Evolutionary conservation across 306 rosid genomes (phyloP).

Genomic region (Myrica gale): DNA sequence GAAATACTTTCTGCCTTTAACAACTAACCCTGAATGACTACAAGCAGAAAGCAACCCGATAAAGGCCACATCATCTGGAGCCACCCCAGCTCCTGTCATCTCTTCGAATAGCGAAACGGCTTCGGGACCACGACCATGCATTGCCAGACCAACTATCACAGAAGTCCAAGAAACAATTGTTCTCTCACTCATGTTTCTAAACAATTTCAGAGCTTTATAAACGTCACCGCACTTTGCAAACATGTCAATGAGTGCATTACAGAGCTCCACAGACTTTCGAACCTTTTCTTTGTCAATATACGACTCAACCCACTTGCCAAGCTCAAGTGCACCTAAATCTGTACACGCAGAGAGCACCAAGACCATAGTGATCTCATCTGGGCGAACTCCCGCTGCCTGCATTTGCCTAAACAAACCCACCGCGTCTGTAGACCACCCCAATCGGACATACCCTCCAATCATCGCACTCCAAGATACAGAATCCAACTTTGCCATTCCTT

Average conservation of each 20-base stretch:
- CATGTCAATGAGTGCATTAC: slow-evolving; percentile 83
- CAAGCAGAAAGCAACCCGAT: slow-evolving; percentile 90
- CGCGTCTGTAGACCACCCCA: slow-evolving; percentile 53
- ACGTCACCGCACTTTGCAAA: slow-evolving; percentile 90
- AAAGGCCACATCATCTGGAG: slow-evolving; percentile 73
- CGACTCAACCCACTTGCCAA: slow-evolving; percentile 90
- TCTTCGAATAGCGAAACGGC: slow-evolving; percentile 70
- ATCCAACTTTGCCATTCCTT: slow-evolving; percentile 54
- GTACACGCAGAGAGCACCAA: slow-evolving; percentile 76
- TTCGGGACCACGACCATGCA: slow-evolving; percentile 80
- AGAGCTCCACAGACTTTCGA: slow-evolving; percentile 59
- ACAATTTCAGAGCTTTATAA: slow-evolving; percentile 60
- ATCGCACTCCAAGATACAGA: slow-evolving; percentile 89
- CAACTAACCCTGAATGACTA: slow-evolving; percentile 78
- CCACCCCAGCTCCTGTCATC: slow-evolving; percentile 55
- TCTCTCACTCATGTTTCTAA: slow-evolving; percentile 49
- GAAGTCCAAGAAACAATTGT: slow-evolving; percentile 94
- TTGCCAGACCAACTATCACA: slow-evolving; percentile 76
- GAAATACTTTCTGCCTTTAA: slow-evolving; percentile 63
- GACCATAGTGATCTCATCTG: slow-evolving; percentile 90
- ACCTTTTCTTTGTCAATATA: slow-evolving; percentile 56
- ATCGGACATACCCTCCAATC: slow-evolving; percentile 75
- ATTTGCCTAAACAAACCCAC: slow-evolving; percentile 67
- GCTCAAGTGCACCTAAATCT: slow-evolving; percentile 80
- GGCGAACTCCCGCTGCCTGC: slow-evolving; percentile 64